These are phyloP conservation scores for Leccinum arenicola DNA, from an alignment of 768 basidiomycete species.

Conservation along the genomic window DNA sequence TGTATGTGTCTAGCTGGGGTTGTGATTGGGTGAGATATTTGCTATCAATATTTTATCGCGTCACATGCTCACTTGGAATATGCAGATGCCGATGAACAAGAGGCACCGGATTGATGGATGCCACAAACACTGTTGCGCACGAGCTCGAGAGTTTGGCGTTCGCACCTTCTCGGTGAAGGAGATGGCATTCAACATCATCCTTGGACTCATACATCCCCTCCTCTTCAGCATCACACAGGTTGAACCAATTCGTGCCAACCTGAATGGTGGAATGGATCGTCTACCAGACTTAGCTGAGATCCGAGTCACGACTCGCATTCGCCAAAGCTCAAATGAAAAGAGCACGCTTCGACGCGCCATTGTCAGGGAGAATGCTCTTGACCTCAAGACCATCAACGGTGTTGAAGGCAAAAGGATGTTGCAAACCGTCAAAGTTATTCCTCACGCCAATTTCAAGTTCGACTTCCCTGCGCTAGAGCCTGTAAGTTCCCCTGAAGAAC, in stretches of 20 bases:
- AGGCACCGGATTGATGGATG: constrained; percentile 95
- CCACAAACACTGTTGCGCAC: constrained; percentile 92
- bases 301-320: constrained; percentile 87
- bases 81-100: constrained; percentile 77
- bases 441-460: constrained; percentile 97
- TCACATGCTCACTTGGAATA: no score
- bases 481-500: constrained; percentile 63
- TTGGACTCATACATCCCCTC: constrained; percentile 98
- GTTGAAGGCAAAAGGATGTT: constrained; percentile 91
- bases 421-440: constrained; percentile 88
- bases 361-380: constrained; percentile 90
- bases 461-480: constrained; percentile 88
- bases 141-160: constrained; percentile 89
- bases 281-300: constrained; percentile 93
- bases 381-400: constrained; percentile 89
- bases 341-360: constrained; percentile 92
- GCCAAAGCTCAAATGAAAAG: constrained; percentile 75
- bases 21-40: constrained; percentile 80
- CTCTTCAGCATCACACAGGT: constrained; percentile 99
- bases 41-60: background rate
- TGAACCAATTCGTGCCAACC: constrained; percentile 98
- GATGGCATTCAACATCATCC: constrained; percentile 99
- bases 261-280: constrained; percentile 98
- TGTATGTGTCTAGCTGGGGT: constrained; percentile 88
- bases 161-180: constrained; percentile 99